These are phyloP conservation scores for Penicillium maclennaniae DNA, from an alignment of 495 filamentous ascomycete genomes.

Conservation along the genomic window DNA sequence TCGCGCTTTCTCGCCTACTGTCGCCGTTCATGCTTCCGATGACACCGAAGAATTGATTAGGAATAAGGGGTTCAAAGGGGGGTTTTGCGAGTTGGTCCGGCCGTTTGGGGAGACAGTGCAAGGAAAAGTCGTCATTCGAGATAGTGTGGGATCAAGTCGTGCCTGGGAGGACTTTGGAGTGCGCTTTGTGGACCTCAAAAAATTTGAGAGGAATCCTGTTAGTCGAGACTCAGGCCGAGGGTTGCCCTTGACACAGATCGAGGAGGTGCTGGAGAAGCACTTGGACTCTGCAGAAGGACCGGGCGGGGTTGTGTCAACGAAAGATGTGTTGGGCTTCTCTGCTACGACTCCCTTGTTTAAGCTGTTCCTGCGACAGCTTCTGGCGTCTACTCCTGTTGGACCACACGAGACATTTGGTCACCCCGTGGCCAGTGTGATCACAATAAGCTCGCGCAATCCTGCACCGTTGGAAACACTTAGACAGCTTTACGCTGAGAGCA, in stretches of 20 bases:
- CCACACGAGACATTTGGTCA: slow-evolving; percentile 92
- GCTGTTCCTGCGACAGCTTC: slow-evolving; percentile 73
- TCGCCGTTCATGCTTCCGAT: slow-evolving; percentile 75
- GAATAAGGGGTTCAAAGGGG: slow-evolving; percentile 80
- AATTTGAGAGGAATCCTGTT: slow-evolving; percentile 15
- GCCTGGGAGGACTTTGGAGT: slow-evolving; percentile 88
- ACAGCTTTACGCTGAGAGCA: slow-evolving; percentile 74
- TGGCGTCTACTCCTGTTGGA: slow-evolving; percentile 70
- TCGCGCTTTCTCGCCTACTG: slow-evolving; percentile 79
- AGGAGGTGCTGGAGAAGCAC: slow-evolving; percentile 54
- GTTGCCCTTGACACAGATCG: slow-evolving; percentile 49
- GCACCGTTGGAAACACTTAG: slow-evolving; percentile 79
- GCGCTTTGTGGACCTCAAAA: slow-evolving; percentile 63
- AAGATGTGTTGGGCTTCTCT: slow-evolving; percentile 30
- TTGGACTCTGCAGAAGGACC: slow-evolving; percentile 33
- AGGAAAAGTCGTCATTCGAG: slow-evolving; percentile 85
- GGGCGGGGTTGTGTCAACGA: slow-evolving; percentile 31
- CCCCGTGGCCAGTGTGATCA: slow-evolving; percentile 92
- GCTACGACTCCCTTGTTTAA: slow-evolving; percentile 65
- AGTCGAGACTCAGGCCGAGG: slow-evolving; percentile 20
- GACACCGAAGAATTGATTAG: slow-evolving; percentile 77
- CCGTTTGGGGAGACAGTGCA: slow-evolving; percentile 88
- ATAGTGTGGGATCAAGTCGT: slow-evolving; percentile 77
- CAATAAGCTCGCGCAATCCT: slow-evolving; percentile 82
- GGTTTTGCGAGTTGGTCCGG: slow-evolving; percentile 77